phyloP scores from a whole-genome alignment of 1,284 basidiomycete species.

The Ustilago xerochloae region DNA sequence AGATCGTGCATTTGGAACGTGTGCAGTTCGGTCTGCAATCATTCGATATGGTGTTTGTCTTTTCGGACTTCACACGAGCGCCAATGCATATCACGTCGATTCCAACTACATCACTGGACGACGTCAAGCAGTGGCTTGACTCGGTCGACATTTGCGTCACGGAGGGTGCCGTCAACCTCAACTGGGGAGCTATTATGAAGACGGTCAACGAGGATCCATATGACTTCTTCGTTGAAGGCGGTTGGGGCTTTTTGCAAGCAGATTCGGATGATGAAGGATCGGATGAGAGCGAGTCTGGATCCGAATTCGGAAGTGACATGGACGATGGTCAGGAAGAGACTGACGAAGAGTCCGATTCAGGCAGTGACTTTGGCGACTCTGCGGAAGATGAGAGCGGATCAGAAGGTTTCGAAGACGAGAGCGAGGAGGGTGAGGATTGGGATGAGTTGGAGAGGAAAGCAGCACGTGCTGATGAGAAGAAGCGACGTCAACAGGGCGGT shows the following conservation, averaged over 20 bases:
- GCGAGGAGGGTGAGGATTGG: constrained; percentile 81
- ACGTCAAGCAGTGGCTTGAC: constrained; percentile 81
- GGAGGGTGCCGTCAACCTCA: constrained; percentile 96
- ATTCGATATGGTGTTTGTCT: constrained; percentile 95
- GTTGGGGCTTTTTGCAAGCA: constrained; percentile 85
- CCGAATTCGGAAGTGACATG: constrained; percentile 66
- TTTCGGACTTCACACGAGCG: constrained; percentile 92
- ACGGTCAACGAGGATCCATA: constrained; percentile 75
- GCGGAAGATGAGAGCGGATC: constrained; percentile 70
- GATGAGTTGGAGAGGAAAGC: constrained; percentile 88
- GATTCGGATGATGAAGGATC: constrained; percentile 42
- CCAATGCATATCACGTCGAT: constrained; percentile 75
- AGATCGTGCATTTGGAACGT: constrained; percentile 95
- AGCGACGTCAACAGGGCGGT: constrained; percentile 53
- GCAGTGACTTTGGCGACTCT: constrained; percentile 66
- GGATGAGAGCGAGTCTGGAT: constrained; percentile 59
- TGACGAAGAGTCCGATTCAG: constrained; percentile 58
- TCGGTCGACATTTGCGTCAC: constrained; percentile 91
- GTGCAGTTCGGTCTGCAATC: constrained; percentile 96
- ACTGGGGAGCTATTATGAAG: constrained; percentile 89
- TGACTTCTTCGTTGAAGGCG: constrained; percentile 94
- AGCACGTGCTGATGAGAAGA: constrained; percentile 60
- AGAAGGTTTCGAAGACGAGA: constrained; percentile 77
- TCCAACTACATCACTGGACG: constrained; percentile 60
- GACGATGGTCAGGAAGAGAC: constrained; percentile 66